A percentile compares a stretch with the other conserved stretches of the same genome.
These are phyloP conservation scores for Nannochloris sp. DNA, from an alignment of 139 green algal species.

Conservation along the genomic window DNA sequence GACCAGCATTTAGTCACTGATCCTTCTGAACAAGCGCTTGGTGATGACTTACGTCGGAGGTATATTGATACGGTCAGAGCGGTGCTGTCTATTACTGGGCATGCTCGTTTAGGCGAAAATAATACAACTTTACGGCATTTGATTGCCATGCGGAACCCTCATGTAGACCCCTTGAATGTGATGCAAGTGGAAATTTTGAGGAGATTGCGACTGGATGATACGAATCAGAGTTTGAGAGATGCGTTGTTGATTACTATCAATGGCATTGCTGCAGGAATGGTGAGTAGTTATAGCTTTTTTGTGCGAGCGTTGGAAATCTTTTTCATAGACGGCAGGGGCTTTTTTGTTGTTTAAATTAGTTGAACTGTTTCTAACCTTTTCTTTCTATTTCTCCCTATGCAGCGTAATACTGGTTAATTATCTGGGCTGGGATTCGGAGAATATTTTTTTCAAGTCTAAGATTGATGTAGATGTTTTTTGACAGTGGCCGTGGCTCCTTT, in stretches of 20 bases:
- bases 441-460: no score
- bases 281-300: no score
- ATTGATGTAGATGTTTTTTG: no score
- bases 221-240: constrained; percentile 51
- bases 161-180: constrained; percentile 88
- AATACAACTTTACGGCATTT: constrained; percentile 67
- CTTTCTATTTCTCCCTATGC: not conserved
- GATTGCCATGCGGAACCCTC: constrained; percentile 81
- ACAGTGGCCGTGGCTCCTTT: no score
- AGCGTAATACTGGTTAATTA: constrained; percentile 1
- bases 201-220: constrained; percentile 48
- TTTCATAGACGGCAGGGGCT: no score
- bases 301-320: no score
- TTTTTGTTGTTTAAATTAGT: not conserved
- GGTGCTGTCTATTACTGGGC: constrained; percentile 57
- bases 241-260: constrained; percentile 92
- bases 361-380: not conserved
- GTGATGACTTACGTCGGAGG: constrained; percentile 42
- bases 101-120: constrained; percentile 60
- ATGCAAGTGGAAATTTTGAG: constrained; percentile 81
- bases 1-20: constrained; percentile 32
- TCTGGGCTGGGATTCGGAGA: no score
- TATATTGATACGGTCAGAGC: constrained; percentile 40
- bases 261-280: constrained; percentile 90
- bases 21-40: constrained; percentile 44